These are phyloP conservation scores for Sinapis alba DNA, from an alignment of 441 rosid genomes.

Conservation along the genomic window DNA sequence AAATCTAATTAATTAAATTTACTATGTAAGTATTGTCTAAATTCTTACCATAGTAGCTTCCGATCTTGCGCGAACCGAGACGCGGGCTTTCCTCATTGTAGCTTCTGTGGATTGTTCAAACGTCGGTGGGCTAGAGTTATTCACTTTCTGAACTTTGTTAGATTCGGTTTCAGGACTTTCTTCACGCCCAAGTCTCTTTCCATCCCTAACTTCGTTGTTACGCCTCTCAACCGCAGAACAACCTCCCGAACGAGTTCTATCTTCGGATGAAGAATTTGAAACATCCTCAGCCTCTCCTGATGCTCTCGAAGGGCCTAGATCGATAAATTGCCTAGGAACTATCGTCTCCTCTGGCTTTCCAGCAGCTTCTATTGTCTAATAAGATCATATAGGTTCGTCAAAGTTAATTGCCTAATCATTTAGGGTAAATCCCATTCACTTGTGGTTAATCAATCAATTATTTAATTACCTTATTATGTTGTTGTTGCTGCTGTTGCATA, in stretches of 20 bases:
- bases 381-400: constrained; percentile 17
- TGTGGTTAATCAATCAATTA: background rate
- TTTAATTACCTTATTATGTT: constrained; percentile 14
- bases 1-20: background rate
- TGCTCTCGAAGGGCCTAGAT: constrained; percentile 50
- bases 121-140: background rate
- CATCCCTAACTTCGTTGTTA: constrained; percentile 39
- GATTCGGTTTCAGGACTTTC: constrained; percentile 71
- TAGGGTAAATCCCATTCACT: constrained; percentile 6
- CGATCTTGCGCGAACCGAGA: constrained; percentile 95
- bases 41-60: constrained; percentile 89
- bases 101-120: constrained; percentile 74
- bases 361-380: constrained; percentile 42
- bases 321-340: constrained; percentile 71
- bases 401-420: background rate
- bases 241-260: constrained; percentile 45
- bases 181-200: constrained; percentile 56
- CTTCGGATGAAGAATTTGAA: constrained; percentile 74
- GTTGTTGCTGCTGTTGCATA: constrained; percentile 58
- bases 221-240: constrained; percentile 26
- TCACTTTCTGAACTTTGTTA: constrained; percentile 51
- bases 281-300: constrained; percentile 46
- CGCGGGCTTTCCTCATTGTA: constrained; percentile 96
- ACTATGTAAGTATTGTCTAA: background rate
- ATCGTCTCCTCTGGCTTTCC: constrained; percentile 42